A percentile compares a stretch with the other conserved stretches of the same genome.
Evolutionary conservation across 495 filamentous ascomycete species (phyloP).

Genomic region (Xylaria intraflava): DNA sequence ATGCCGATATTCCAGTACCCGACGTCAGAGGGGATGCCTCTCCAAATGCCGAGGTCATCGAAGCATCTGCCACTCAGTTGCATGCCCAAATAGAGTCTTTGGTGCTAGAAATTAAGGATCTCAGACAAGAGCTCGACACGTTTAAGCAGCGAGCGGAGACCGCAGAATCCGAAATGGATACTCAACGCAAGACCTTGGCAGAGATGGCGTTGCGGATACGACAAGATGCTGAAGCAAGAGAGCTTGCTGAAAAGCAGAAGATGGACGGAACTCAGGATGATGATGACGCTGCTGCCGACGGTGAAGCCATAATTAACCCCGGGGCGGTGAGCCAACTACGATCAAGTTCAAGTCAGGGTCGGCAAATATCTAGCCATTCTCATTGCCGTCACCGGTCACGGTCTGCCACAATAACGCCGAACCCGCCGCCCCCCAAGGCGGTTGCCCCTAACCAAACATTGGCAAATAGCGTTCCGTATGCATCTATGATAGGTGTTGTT

Average conservation of each 20-base stretch:
- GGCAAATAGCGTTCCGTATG: constrained; percentile 69
- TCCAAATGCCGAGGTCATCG: constrained; percentile 37
- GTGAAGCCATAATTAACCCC: constrained; percentile 22
- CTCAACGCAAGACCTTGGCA: constrained; percentile 63
- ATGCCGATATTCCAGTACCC: not conserved
- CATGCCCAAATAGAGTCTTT: constrained; percentile 73
- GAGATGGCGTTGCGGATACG: constrained; percentile 86
- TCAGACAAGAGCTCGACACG: constrained; percentile 70
- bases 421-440: constrained; percentile 16
- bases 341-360: constrained; percentile 17
- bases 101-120: constrained; percentile 73
- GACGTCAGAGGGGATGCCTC: constrained; percentile 27
- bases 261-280: not conserved
- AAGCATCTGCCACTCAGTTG: constrained; percentile 44
- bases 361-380: constrained; percentile 1
- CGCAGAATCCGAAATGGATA: constrained; percentile 66
- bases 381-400: constrained; percentile 30
- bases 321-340: constrained; percentile 13
- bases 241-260: constrained; percentile 28
- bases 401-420: constrained; percentile 38
- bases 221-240: constrained; percentile 61
- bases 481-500: constrained; percentile 83
- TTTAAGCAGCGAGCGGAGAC: constrained; percentile 72
- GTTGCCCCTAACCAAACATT: constrained; percentile 35
- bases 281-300: constrained; percentile 11